Percentiles rank a stretch among this genome's conserved stretches.
phyloP scores from a whole-genome alignment of 2,329 filamentous ascomycete genomes.

The Scopulariopsis brevicaulis region DNA sequence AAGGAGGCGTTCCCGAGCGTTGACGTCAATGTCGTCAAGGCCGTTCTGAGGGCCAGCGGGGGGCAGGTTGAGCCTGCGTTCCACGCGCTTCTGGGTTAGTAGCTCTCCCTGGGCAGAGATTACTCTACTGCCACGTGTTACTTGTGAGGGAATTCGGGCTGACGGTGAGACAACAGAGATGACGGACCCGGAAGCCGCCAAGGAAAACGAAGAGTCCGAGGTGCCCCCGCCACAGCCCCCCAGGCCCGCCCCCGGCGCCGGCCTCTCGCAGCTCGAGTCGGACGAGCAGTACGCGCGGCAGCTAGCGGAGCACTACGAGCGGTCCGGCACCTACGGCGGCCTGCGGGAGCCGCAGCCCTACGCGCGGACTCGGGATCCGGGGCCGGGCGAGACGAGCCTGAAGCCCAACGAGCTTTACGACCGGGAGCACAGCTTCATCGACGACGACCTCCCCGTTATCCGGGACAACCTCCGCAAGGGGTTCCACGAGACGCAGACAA shows the following conservation, averaged over 20 bases:
- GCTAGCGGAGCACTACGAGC: conserved; percentile 82
- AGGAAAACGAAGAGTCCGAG: conserved; percentile 41
- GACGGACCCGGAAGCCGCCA: conserved; percentile 64
- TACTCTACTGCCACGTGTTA: background rate
- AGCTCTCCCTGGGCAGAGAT: background rate
- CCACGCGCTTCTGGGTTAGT: conserved; percentile 75
- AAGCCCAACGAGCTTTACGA: conserved; percentile 45
- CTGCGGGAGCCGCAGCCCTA: conserved; percentile 24
- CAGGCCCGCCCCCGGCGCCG: conserved; percentile 49
- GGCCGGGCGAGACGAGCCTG: conserved; percentile 28
- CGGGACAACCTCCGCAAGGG: conserved; percentile 88
- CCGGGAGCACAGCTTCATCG: conserved; percentile 80
- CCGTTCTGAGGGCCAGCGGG: conserved; percentile 74
- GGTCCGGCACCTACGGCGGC: conserved; percentile 41
- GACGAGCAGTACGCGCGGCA: conserved; percentile 89
- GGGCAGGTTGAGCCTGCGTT: conserved; percentile 89
- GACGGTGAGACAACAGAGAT: conserved; percentile 39
- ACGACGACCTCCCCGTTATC: conserved; percentile 91
- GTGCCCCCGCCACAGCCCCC: conserved; percentile 69
- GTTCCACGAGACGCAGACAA: conserved; percentile 86
- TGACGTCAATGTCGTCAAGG: conserved; percentile 71
- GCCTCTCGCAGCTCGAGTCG: conserved; percentile 72
- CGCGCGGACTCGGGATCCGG: conserved; percentile 15
- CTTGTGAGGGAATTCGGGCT: background rate
- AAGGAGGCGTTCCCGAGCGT: conserved; percentile 89